Conservation (phyloP, 768 basidiomycete species). For the Mrakia blollopis region DNA sequence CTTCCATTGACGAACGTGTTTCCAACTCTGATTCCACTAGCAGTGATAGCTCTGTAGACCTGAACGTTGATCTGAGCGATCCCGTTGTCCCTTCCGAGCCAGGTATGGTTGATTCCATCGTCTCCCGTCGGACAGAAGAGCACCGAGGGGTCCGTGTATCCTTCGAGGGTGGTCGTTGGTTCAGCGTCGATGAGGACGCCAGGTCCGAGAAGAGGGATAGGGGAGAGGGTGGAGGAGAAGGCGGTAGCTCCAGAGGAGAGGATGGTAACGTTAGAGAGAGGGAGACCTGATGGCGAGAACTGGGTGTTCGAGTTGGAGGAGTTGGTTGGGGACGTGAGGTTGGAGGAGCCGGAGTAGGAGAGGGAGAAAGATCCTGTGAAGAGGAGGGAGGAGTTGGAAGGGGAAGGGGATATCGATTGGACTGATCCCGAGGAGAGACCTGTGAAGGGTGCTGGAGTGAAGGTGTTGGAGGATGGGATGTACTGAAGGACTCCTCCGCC, state of each 20-base stretch:
- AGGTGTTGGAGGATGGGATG: slow-evolving; percentile 47
- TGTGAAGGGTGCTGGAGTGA: slow-evolving; percentile 73
- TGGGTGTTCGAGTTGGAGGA: slow-evolving; percentile 49
- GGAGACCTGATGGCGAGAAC: slow-evolving; percentile 39
- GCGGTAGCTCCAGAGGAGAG: slow-evolving; percentile 75
- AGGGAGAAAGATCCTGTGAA: slow-evolving; percentile 85
- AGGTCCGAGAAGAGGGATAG: slow-evolving; percentile 53
- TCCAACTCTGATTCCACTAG: slow-evolving; percentile 76
- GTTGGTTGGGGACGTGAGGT: slow-evolving; percentile 47
- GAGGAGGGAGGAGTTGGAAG: slow-evolving; percentile 67
- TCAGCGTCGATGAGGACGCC: slow-evolving; percentile 35
- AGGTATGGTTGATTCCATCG: slow-evolving; percentile 66
- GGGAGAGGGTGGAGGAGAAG: slow-evolving; percentile 83
- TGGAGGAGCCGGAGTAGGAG: slow-evolving; percentile 55
- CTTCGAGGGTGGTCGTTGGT: slow-evolving; percentile 34
- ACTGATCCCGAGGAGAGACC: slow-evolving; percentile 70
- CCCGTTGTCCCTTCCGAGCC: slow-evolving; percentile 72
- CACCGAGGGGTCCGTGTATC: slow-evolving; percentile 44
- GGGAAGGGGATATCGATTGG: slow-evolving; percentile 62
- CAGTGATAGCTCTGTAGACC: slow-evolving; percentile 53
- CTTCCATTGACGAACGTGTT: slow-evolving; percentile 79
- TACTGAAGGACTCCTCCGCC: slow-evolving; percentile 43
- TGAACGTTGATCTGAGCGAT: slow-evolving; percentile 66
- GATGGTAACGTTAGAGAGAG: slow-evolving; percentile 56
- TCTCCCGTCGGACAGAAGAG: slow-evolving; percentile 81